These are phyloP conservation scores for Monascus purpureus DNA, from an alignment of 495 filamentous ascomycete species.

Conservation along the genomic window DNA sequence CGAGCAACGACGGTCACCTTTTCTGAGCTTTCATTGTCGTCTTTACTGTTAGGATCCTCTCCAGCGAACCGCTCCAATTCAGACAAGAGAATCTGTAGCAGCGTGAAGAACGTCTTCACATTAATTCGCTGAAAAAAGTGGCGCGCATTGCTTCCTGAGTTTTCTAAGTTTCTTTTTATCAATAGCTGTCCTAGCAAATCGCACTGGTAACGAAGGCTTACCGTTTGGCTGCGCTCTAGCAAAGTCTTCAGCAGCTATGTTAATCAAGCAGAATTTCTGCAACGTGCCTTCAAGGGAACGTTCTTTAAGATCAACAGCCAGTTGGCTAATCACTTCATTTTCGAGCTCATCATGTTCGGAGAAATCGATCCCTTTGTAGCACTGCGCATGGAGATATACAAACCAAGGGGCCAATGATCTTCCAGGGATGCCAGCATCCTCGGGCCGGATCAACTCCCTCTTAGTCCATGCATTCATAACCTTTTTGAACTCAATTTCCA, in stretches of 20 bases:
- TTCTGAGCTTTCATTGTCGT: slow-evolving; percentile 28
- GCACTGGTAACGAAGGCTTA: slow-evolving; percentile 27
- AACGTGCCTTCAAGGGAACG: slow-evolving; percentile 49
- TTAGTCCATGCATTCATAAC: slow-evolving; percentile 46
- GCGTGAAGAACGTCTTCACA: slow-evolving; percentile 60
- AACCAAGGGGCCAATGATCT: slow-evolving; percentile 63
- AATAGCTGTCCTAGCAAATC: slow-evolving; percentile 2
- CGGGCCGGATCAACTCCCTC: slow-evolving; percentile 39
- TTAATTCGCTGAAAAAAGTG: slow-evolving; percentile 71
- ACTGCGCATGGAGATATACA: slow-evolving; percentile 73
- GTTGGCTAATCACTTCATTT: slow-evolving; percentile 65
- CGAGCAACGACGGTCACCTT: slow-evolving; percentile 49
- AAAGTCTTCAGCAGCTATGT: slow-evolving; percentile 68
- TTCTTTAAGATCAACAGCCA: slow-evolving; percentile 60
- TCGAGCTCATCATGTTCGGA: slow-evolving; percentile 71
- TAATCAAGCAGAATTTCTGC: slow-evolving; percentile 71
- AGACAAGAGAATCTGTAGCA: slow-evolving; percentile 58
- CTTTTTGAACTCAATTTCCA: slow-evolving; percentile 71
- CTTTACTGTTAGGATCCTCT: slow-evolving; percentile 29
- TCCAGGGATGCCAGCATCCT: slow-evolving; percentile 35
- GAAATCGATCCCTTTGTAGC: slow-evolving; percentile 59
- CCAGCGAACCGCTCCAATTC: slow-evolving; percentile 46
- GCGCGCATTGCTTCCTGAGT: slow-evolving; percentile 37
- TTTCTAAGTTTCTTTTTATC: slow-evolving; percentile 20
- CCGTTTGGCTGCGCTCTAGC: slow-evolving; percentile 46